Evolutionary conservation across 148 eudicot species (phyloP).

Genomic region (Cornus florida): DNA sequence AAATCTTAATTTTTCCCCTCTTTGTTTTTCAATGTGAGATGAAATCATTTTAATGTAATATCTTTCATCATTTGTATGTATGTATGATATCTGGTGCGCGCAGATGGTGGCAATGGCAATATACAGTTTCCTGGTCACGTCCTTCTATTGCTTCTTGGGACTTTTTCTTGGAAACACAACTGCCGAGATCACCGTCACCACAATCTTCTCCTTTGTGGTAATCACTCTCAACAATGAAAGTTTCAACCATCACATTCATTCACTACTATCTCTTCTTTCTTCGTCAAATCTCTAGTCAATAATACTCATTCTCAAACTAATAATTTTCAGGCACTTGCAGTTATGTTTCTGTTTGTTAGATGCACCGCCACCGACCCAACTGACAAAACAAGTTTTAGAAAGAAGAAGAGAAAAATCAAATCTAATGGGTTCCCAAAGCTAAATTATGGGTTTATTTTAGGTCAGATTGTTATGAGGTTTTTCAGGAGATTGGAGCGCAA

Average conservation of each 20-base stretch:
- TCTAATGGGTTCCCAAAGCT: conserved; percentile 32
- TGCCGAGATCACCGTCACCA: conserved; percentile 54
- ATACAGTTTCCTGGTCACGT: conserved; percentile 52
- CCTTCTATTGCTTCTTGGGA: conserved; percentile 76
- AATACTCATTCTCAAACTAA: background rate
- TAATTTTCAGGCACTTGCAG: conserved; percentile 62
- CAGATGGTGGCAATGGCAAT: conserved; percentile 85
- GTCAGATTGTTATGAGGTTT: conserved; percentile 49
- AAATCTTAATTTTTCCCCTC: too few species aligned
- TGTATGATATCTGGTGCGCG: background rate
- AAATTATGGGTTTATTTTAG: conserved; percentile 56
- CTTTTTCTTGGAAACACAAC: conserved; percentile 68
- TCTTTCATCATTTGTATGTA: too few species aligned
- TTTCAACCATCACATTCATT: background rate
- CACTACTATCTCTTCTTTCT: background rate
- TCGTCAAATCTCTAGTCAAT: background rate
- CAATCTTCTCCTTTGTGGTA: conserved; percentile 66
- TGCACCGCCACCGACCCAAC: conserved; percentile 80
- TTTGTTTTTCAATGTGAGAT: background rate
- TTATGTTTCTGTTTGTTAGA: conserved; percentile 59
- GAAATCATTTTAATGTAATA: background rate
- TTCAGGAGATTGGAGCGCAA: conserved; percentile 70
- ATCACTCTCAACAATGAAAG: background rate
- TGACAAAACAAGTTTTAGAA: conserved; percentile 54
- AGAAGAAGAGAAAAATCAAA: conserved; percentile 46